phyloP scores from a whole-genome alignment of 495 filamentous ascomycete genomes.

The Jackrogersella minutella region DNA sequence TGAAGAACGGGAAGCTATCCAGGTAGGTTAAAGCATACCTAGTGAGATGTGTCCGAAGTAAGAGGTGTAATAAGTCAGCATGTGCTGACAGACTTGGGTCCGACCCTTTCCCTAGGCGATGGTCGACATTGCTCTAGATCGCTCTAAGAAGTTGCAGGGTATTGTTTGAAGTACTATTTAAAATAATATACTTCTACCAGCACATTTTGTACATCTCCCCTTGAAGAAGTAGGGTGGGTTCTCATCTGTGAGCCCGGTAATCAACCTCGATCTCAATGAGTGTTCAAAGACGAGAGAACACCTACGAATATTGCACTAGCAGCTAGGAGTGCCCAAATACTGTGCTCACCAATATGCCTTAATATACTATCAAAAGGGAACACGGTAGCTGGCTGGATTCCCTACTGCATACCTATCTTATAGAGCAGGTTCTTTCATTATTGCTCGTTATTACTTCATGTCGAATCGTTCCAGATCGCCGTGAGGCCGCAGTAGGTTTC shows the following conservation, averaged over 20 bases:
- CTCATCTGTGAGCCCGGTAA: too few species aligned
- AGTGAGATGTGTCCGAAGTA: slow-evolving; percentile 22
- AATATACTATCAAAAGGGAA: background rate
- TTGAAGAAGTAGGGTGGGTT: too few species aligned
- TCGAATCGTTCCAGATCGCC: slow-evolving; percentile 10
- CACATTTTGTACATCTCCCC: too few species aligned
- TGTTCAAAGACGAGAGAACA: background rate
- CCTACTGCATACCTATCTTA: background rate
- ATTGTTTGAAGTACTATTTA: background rate
- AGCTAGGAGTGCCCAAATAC: background rate
- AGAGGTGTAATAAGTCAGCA: background rate
- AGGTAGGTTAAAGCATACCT: slow-evolving; percentile 57
- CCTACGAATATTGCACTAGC: background rate
- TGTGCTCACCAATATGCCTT: background rate
- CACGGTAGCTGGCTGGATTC: background rate
- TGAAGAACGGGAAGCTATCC: slow-evolving; percentile 79
- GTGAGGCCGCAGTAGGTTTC: slow-evolving; percentile 27
- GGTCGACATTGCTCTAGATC: slow-evolving; percentile 36
- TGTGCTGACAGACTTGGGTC: slow-evolving; percentile 9
- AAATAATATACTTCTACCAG: background rate
- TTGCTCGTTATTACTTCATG: slow-evolving; percentile 1
- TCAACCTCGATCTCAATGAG: too few species aligned
- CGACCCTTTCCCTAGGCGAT: slow-evolving; percentile 23
- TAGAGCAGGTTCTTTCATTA: background rate
- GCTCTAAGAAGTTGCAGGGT: slow-evolving; percentile 21